phyloP scores from a whole-genome alignment of 2,329 filamentous ascomycete genomes.

The Phaeosphaeria sp. region DNA sequence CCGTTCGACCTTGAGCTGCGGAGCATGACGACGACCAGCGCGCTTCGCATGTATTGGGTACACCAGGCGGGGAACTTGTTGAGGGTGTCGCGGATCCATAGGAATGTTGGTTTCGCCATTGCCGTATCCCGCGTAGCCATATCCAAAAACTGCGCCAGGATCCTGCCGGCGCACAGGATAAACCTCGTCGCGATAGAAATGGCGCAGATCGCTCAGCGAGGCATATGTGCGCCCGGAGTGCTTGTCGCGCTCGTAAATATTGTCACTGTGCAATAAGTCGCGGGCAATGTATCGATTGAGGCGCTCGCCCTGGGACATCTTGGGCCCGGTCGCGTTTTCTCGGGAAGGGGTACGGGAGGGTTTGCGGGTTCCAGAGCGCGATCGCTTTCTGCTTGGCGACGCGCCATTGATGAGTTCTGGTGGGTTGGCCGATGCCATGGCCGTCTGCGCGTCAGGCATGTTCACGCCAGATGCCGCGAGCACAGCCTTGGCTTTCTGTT shows the following conservation, averaged over 20 bases:
- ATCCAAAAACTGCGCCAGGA: constrained; percentile 66
- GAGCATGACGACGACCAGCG: constrained; percentile 77
- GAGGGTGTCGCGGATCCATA: constrained; percentile 59
- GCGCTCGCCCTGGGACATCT: constrained; percentile 51
- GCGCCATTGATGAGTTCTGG: constrained; percentile 56
- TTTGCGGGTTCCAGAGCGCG: constrained; percentile 64
- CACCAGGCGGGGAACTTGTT: constrained; percentile 62
- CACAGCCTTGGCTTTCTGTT: constrained; percentile 66
- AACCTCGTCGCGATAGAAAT: constrained; percentile 51
- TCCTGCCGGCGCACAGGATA: constrained; percentile 65
- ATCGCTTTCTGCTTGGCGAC: constrained; percentile 62
- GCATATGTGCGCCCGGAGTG: constrained; percentile 70
- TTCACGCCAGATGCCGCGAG: constrained; percentile 60
- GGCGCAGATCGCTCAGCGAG: constrained; percentile 47
- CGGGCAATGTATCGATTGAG: constrained; percentile 70
- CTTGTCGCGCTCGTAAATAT: constrained; percentile 57
- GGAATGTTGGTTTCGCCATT: constrained; percentile 76
- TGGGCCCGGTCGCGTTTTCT: constrained; percentile 46
- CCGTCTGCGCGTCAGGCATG: constrained; percentile 35
- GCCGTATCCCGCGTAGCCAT: constrained; percentile 86
- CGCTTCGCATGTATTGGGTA: constrained; percentile 81
- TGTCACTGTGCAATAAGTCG: constrained; percentile 65
- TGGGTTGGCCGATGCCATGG: constrained; percentile 38
- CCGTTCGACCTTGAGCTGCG: constrained; percentile 76
- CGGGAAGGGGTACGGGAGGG: constrained; percentile 49